Evolutionary conservation across 345 rosid genomes (phyloP).

Genomic region (Eucalyptus fibrosa): DNA sequence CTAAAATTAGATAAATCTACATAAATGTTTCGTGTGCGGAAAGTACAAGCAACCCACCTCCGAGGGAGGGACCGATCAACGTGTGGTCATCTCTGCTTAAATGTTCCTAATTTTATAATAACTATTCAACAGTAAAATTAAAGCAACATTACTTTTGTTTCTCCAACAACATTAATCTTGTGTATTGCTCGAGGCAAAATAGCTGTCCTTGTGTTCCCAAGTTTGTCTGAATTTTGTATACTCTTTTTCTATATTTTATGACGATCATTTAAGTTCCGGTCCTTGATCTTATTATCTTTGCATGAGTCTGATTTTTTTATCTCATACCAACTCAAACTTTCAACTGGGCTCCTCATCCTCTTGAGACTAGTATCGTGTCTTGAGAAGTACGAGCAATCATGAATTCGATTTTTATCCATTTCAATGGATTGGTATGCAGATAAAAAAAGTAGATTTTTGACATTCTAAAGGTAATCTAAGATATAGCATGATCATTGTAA

Average conservation of each 20-base stretch:
- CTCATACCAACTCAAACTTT: neutral
- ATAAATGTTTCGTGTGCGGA: neutral
- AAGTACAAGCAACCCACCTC: neutral
- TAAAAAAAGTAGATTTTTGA: neutral
- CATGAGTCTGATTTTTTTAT: fast-evolving
- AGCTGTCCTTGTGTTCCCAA: neutral
- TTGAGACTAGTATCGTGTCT: neutral
- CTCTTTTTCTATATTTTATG: no score
- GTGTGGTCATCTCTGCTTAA: neutral
- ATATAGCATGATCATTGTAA: neutral
- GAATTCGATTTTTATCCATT: neutral
- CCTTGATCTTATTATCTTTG: neutral
- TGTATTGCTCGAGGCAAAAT: neutral
- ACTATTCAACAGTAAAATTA: neutral
- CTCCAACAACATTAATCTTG: neutral
- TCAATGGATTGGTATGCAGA: no score
- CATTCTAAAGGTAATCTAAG: neutral
- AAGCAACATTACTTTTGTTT: neutral
- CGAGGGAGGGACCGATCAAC: neutral
- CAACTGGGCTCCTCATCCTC: neutral
- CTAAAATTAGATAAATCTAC: neutral
- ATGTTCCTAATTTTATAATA: neutral
- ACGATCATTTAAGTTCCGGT: fast-evolving
- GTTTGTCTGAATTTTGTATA: neutral
- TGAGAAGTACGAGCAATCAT: fast-evolving